Conservation (phyloP, 495 filamentous ascomycete genomes). For the Penicillium cinerascens region DNA sequence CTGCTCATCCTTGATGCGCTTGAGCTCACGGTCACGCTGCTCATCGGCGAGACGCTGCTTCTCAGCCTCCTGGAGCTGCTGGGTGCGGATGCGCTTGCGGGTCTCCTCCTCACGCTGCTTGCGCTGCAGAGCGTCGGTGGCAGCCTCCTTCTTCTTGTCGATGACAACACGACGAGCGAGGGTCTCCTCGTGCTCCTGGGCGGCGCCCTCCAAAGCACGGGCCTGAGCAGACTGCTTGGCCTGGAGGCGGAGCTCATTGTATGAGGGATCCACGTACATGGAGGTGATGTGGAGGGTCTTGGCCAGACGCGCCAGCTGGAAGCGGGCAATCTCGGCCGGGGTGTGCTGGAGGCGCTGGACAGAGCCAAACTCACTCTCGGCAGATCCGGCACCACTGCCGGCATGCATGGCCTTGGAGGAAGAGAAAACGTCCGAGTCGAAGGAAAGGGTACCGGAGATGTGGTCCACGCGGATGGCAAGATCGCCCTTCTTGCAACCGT, state of each 20-base stretch:
- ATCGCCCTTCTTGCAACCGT: conserved; percentile 99
- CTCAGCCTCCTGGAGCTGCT: conserved; percentile 84
- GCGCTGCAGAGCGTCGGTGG: conserved; percentile 74
- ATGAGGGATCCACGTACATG: conserved; percentile 88
- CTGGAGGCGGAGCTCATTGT: conserved; percentile 72
- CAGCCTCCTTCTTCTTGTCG: conserved; percentile 92
- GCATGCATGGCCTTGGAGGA: conserved; percentile 89
- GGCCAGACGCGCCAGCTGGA: conserved; percentile 86
- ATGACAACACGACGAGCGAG: conserved; percentile 86
- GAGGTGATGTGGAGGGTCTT: conserved; percentile 89
- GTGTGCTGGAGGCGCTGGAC: conserved; percentile 96
- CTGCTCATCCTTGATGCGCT: conserved; percentile 83
- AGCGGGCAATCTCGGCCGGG: conserved; percentile 94
- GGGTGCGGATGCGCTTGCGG: conserved; percentile 74
- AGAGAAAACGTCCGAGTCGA: conserved; percentile 97
- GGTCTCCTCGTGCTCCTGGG: conserved; percentile 87
- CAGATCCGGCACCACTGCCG: conserved; percentile 80
- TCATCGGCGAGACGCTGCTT: conserved; percentile 82
- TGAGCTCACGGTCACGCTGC: conserved; percentile 83
- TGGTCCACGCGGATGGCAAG: conserved; percentile 95
- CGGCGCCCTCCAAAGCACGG: conserved; percentile 78
- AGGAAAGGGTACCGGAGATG: conserved; percentile 88
- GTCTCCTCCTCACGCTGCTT: conserved; percentile 91
- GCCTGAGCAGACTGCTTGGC: conserved; percentile 76
- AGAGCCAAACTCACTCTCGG: conserved; percentile 78